These are phyloP conservation scores for Podila verticillata DNA, from an alignment of 192 early-diverging fungal genomes.

Conservation along the genomic window DNA sequence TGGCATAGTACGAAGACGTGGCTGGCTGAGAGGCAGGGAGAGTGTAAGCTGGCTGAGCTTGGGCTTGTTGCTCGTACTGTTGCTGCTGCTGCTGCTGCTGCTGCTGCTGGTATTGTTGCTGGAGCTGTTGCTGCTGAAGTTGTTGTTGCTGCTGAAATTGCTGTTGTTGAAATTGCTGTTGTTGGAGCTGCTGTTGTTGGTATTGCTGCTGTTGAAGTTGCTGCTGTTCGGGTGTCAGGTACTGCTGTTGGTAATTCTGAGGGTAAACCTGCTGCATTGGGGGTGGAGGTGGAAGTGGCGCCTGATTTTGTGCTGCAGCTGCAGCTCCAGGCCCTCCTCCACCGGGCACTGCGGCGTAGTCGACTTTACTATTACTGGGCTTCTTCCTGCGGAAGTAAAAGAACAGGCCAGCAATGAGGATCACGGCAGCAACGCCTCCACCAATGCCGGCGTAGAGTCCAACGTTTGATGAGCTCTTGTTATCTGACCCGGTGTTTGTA, in stretches of 20 bases:
- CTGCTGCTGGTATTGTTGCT: background rate
- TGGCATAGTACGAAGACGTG: conserved; percentile 10
- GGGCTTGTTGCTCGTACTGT: conserved; percentile 13
- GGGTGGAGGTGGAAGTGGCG: background rate
- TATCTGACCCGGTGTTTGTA: background rate
- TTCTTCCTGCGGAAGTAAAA: conserved; percentile 22
- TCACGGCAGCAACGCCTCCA: conserved; percentile 14
- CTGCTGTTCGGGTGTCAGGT: no score
- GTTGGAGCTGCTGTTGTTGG: conserved; percentile 15
- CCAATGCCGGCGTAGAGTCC: conserved; percentile 36
- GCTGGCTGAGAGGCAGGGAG: conserved; percentile 1
- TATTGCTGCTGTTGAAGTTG: background rate
- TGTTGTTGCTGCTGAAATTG: background rate
- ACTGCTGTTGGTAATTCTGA: conserved; percentile 14
- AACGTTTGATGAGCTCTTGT: conserved; percentile 6
- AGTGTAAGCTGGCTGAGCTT: background rate
- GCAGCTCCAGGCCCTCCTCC: background rate
- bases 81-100: background rate
- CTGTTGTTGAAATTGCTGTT: background rate
- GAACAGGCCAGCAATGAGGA: conserved; percentile 19
- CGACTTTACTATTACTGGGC: background rate
- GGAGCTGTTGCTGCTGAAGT: background rate
- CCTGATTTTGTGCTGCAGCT: background rate
- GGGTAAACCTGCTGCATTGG: conserved; percentile 1
- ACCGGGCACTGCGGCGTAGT: background rate